Base-by-base conservation (phyloP, 139 green algal species). In the Bryopsis sp. region DNA sequence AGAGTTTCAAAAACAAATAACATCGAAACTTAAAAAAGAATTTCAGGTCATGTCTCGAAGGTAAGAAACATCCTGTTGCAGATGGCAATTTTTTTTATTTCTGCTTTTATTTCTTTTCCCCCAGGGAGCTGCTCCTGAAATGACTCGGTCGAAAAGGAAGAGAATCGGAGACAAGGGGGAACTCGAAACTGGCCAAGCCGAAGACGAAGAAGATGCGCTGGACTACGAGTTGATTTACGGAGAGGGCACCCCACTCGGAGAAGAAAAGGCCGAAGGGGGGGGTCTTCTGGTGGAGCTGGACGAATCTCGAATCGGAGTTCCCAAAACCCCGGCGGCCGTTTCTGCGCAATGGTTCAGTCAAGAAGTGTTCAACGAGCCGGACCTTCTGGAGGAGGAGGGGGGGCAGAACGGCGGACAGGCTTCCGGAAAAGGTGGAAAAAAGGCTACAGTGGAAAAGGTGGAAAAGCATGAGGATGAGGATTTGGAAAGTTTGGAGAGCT, bases 341-440 rank as follows among this genome's bases (percentile, higher is more conserved):
- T 85, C 84, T 1, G 76, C 81, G 19, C 88, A 95, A 82, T 96
- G 89, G 89, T 96, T 96, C 71, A 74, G 78, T 8, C 88, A 94
- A 68, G 84, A 91, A 34, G 38, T 92, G 22, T 94, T 92, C 50
- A 61, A 79, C 6, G 83, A 87, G 68, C 76, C 73, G 7, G 78
- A 85, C 38, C 50, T 87, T 37, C 54, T 70, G 26, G 66, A 78
- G n/a, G 74, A 57, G 33, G 74, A 38, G 24, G 1, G 59, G 68
- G 67, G n/a, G n/a, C n/a, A n/a, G n/a, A n/a, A n/a, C n/a, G n/a
- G n/a, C n/a, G n/a, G n/a, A n/a, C n/a, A 2, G 26, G 47, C 35
- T 22, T 50, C 39, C 54, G 72, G 64, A 36, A 66, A 37, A 11
- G 63, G 67, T 28, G 61, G 70, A 0, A 70, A 70, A 0, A 69